A percentile compares a stretch with the other conserved stretches of the same genome.
These are phyloP conservation scores for Podila verticillata DNA, from an alignment of 192 early-diverging fungal species.

Conservation along the genomic window DNA sequence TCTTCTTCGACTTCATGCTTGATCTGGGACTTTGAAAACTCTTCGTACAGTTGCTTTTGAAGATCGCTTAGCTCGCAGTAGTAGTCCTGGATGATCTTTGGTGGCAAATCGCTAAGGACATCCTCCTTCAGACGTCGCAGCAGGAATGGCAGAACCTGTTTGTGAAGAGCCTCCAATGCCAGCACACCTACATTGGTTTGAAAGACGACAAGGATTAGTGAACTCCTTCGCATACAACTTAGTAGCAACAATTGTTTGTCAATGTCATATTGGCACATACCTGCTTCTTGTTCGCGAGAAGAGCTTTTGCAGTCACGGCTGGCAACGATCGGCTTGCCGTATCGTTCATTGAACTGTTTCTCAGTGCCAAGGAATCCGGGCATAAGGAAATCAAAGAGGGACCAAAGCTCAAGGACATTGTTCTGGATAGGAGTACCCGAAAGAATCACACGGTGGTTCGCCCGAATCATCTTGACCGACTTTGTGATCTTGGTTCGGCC, in stretches of 20 bases:
- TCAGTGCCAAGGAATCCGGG: conserved; percentile 97
- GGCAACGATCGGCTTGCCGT: conserved; percentile 90
- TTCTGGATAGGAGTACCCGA: conserved; percentile 99
- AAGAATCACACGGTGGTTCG: conserved; percentile 90
- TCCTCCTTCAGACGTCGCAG: conserved; percentile 98
- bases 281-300: conserved; percentile 71
- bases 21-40: conserved; percentile 82
- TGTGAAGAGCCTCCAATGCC: conserved; percentile 94
- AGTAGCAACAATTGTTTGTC: not conserved
- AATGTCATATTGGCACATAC: conserved; percentile 24
- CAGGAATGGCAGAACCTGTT: conserved; percentile 96
- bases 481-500: conserved; percentile 93
- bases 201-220: conserved; percentile 1
- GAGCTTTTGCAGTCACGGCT: conserved; percentile 90
- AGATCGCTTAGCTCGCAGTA: conserved; percentile 95
- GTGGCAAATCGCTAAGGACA: conserved; percentile 94
- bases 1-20: conserved; percentile 61
- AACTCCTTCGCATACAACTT: not conserved
- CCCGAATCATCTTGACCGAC: conserved; percentile 88
- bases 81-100: conserved; percentile 99
- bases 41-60: conserved; percentile 91
- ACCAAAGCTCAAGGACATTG: conserved; percentile 97
- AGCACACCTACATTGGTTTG: conserved; percentile 64
- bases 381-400: conserved; percentile 98
- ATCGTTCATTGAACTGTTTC: conserved; percentile 93